These are phyloP conservation scores for Fusarium mundagurra DNA, from an alignment of 2,329 filamentous ascomycete species.

Conservation along the genomic window DNA sequence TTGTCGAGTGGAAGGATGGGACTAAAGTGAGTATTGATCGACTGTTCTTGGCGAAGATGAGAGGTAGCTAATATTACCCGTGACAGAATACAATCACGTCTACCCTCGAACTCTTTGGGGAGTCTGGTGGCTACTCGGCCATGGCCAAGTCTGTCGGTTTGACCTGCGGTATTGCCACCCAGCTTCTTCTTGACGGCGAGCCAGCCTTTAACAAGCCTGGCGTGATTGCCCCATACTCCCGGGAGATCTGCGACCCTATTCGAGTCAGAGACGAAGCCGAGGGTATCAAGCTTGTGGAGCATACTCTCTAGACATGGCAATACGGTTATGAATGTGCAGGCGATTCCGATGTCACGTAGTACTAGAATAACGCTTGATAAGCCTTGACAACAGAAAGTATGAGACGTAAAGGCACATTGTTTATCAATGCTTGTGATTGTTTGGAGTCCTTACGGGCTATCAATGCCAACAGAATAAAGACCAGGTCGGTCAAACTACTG, in stretches of 20 bases:
- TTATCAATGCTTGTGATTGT: no score
- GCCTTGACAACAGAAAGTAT: no score
- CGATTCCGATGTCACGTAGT: rapidly evolving
- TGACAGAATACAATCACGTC: background rate
- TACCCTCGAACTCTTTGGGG: background rate
- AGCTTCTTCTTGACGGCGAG: background rate
- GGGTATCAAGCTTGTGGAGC: background rate
- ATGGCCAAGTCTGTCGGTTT: background rate
- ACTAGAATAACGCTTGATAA: no score
- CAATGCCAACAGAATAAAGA: no score
- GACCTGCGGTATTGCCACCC: background rate
- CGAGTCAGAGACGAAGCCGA: background rate
- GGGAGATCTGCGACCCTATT: background rate
- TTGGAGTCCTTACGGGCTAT: no score
- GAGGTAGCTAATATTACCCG: background rate
- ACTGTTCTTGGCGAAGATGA: rapidly evolving
- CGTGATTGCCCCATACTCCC: background rate
- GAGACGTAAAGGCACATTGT: no score
- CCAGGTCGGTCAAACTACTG: no score
- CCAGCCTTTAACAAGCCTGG: background rate
- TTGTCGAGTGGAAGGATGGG: background rate
- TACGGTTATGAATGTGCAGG: rapidly evolving
- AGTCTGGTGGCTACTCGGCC: background rate
- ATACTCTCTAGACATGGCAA: background rate
- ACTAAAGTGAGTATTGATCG: background rate